Evolutionary conservation across 2,329 filamentous ascomycete species (phyloP).

Genomic region (Scopulariopsis brevicaulis): DNA sequence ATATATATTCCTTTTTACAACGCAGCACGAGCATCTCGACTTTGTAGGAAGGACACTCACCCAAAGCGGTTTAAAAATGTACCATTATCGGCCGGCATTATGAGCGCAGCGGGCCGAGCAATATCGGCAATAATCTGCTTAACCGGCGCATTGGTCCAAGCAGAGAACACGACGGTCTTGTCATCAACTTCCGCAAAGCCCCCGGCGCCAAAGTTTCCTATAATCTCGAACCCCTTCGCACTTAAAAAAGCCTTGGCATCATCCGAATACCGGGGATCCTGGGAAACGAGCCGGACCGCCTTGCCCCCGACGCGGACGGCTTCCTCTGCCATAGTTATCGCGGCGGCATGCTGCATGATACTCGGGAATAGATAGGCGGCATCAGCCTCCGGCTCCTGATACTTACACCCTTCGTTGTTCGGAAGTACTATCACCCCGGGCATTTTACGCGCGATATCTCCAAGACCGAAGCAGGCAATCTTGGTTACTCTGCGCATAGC

Average conservation of each 20-base stretch:
- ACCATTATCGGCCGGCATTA: background rate
- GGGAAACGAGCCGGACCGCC: background rate
- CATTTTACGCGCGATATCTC: constrained; percentile 1
- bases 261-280: constrained; percentile 4
- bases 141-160: constrained; percentile 18
- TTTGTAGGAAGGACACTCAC: background rate
- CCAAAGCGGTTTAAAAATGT: background rate
- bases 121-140: constrained; percentile 25
- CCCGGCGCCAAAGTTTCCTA: constrained; percentile 13
- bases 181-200: constrained; percentile 24
- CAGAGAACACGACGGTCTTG: constrained; percentile 22
- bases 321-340: background rate
- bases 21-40: background rate
- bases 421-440: background rate
- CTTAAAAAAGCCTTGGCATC: constrained; percentile 8
- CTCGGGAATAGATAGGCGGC: background rate
- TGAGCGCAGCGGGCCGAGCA: constrained; percentile 14
- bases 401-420: background rate
- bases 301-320: background rate
- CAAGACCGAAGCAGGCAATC: constrained; percentile 4
- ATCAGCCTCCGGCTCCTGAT: background rate
- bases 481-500: background rate
- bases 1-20: background rate
- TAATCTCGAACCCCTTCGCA: constrained; percentile 12
- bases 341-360: background rate